Evolutionary conservation across 805 yeast species (phyloP), one percentile per base, ranked within the genome.

Genomic region (Barnettozyma californica): DNA sequence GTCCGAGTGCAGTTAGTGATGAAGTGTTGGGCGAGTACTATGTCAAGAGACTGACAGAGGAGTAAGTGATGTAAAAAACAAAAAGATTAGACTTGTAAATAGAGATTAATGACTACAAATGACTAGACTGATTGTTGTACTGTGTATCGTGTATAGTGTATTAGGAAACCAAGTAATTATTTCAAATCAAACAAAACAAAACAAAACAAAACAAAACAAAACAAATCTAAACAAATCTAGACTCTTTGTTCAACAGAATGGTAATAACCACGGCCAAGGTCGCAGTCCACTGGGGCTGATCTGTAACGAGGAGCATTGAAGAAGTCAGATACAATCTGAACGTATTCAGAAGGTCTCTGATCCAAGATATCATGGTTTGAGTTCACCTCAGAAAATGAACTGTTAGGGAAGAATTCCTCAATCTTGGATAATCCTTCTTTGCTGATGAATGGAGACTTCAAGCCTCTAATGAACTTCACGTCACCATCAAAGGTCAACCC

Each of bases 1-100:
- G 95, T 53, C 99, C 99, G 3, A 80, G 90, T 41, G 61, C 58
- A 21, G 90, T 88, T 2, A 62, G 73, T 3, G 69, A 72, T 11
- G 63, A 63, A 3, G 75, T 76, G 1, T 68, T 92, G 47, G 65
- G 65, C 8, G 72, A 75, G 13, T 91, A 91, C 61, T 73, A 76
- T 50, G 63, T 85, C 11, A 54, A 57, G 41, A 64, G 41, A 31
- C 19, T 41, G 16, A 37, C 14, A 7, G 25, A 20, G 26, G 11
- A 38, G 41, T 38, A 5, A 38, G 41, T 38, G 29, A 20, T 21
- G 29, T 20, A 23, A n/a, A 47, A 21, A 38, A 18, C 20, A 23
- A 23, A n/a, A n/a, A n/a, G n/a, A n/a, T n/a, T 41, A 35, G 34
- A 38, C 26, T 7, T 18, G 39, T 33, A 34, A 11, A 34, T 35